Conservation (phyloP, 2,329 filamentous ascomycete species). For the Aspergillus amoenus region DNA sequence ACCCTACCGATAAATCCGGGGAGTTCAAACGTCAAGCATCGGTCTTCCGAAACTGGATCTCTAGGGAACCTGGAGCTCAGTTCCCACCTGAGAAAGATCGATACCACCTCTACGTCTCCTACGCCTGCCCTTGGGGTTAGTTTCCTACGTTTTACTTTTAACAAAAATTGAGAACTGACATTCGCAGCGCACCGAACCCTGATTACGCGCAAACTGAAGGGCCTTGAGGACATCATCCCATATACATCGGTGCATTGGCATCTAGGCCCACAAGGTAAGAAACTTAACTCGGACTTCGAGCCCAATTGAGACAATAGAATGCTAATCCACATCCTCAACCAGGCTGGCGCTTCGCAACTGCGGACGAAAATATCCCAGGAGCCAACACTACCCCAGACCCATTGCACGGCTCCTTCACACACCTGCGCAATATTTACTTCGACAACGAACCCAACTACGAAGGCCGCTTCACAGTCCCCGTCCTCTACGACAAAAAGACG, state of each 20-base stretch:
- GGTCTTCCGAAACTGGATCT: conserved; percentile 78
- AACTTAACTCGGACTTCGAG: neutral
- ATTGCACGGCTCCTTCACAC: conserved; percentile 66
- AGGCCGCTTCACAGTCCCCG: conserved; percentile 84
- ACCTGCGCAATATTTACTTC: conserved; percentile 80
- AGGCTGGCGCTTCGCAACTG: conserved; percentile 81
- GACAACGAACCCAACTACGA: conserved; percentile 67
- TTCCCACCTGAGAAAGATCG: conserved; percentile 84
- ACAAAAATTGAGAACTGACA: neutral
- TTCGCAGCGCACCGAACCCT: conserved; percentile 74
- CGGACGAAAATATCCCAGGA: conserved; percentile 60
- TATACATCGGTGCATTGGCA: conserved; percentile 91
- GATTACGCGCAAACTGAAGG: conserved; percentile 87
- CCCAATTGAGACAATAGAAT: neutral
- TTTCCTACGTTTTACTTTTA: neutral
- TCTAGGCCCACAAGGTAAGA: conserved; percentile 63
- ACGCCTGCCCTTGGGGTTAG: conserved; percentile 84
- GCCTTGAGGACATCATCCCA: conserved; percentile 78
- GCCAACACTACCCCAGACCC: conserved; percentile 54
- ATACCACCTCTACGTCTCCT: conserved; percentile 94
- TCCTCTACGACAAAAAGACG: conserved; percentile 69
- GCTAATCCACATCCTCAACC: neutral
- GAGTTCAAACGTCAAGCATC: conserved; percentile 91
- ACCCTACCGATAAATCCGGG: conserved; percentile 72
- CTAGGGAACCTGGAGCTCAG: conserved; percentile 66